Evolutionary conservation across 257 asterid species (phyloP), one percentile per base, ranked within the genome.

Genomic region (Ligustrum vulgare): DNA sequence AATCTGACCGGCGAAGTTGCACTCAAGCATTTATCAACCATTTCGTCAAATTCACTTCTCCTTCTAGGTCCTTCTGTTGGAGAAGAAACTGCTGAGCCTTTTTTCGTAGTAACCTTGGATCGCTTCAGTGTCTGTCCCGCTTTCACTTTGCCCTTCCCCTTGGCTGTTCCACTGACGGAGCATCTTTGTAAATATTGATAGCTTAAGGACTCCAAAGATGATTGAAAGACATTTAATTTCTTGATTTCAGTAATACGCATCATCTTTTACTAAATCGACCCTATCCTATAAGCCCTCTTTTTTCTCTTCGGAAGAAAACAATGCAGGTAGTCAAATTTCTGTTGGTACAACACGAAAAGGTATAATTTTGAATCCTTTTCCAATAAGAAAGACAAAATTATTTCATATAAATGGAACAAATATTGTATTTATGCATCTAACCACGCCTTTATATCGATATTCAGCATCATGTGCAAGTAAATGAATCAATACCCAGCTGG

Each of bases 101-200:
- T 91, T 70, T 86, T 94, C 0, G 82, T 85, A 3, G 95, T 82
- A 36, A 92, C 80, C 78, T 87, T 92, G 2, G 92, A 85, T 43
- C 91, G 83, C 78, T 91, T 94, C 82, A 92, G 81, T 28, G 83
- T 77, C 75, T 83, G 88, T 12, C 85, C 94, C 2, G 83, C 72
- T 84, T 94, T 94, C 70, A 87, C 5, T 82, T 94, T 94, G 5
- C 82, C 88, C 75, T 94, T 94, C 8, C 99, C 99, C 78, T 92
- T 94, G 0, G 98, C 97, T 7, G 98, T 94, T 62, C 98, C 87
- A 80, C 97, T 94, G 70, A 94, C 98, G 1, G 83, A 84, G 76
- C 98, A 91, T 79, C 91, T 80, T 71, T 92, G 98, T n/a, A 85
- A 51, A 39, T 90, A 80, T 69, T 88, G 97, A 79, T 64, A 78